phyloP scores from a whole-genome alignment of 2,329 filamentous ascomycete species.

The Sclerotinia trifoliorum region DNA sequence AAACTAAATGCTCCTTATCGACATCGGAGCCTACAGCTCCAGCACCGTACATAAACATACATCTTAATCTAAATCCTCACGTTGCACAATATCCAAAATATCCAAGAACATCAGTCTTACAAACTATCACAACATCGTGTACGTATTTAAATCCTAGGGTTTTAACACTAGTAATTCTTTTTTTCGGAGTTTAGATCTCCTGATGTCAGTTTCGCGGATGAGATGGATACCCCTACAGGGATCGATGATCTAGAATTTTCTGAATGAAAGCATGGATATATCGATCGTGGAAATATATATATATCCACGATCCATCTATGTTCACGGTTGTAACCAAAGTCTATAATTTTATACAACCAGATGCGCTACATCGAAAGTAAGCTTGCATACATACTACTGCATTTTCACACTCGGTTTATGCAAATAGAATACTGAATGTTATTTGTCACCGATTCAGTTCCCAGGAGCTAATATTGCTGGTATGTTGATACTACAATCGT shows the following conservation, averaged over 20 bases:
- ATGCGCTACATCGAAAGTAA: constrained; percentile 25
- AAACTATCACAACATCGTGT: constrained; percentile 19
- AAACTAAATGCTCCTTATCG: constrained; percentile 20
- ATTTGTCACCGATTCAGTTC: constrained; percentile 31
- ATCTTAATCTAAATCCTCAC: constrained; percentile 23
- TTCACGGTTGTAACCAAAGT: constrained; percentile 22
- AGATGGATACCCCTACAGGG: constrained; percentile 29
- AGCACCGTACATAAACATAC: constrained; percentile 23
- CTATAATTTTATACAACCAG: constrained; percentile 25
- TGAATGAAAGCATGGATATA: background rate
- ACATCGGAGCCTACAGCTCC: constrained; percentile 25
- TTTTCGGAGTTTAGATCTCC: constrained; percentile 15
- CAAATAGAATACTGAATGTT: constrained; percentile 25
- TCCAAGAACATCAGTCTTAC: constrained; percentile 17
- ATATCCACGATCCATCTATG: constrained; percentile 18
- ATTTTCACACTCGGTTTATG: constrained; percentile 22
- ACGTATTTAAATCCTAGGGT: constrained; percentile 10
- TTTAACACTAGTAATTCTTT: constrained; percentile 30
- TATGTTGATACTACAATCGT: constrained; percentile 28
- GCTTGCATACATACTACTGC: background rate
- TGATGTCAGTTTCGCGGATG: constrained; percentile 26
- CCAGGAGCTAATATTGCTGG: constrained; percentile 33
- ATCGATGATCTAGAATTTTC: constrained; percentile 24
- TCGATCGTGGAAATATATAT: constrained; percentile 11
- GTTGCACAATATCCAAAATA: constrained; percentile 25